Evolutionary conservation across 2,329 filamentous ascomycete species (phyloP).

Genomic region (Colletotrichum euphorbiae): DNA sequence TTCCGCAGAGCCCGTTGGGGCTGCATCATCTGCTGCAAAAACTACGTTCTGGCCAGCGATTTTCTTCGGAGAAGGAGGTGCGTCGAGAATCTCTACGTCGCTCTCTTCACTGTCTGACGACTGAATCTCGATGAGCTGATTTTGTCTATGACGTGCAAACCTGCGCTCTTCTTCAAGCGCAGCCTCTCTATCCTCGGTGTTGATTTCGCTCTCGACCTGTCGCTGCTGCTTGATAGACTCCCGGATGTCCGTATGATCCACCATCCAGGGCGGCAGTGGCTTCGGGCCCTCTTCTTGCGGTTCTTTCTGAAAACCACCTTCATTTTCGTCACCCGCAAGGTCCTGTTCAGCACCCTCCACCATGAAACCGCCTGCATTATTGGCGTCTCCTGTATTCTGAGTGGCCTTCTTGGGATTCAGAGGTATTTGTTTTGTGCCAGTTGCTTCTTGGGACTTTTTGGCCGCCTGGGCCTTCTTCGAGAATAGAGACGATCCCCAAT

Average conservation of each 20-base stretch:
- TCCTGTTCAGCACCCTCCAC: constrained; percentile 43
- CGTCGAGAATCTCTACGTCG: constrained; percentile 69
- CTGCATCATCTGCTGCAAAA: constrained; percentile 33
- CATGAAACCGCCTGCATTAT: constrained; percentile 53
- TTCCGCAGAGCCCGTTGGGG: background rate
- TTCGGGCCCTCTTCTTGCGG: constrained; percentile 57
- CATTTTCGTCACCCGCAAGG: constrained; percentile 57
- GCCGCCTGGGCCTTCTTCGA: constrained; percentile 51
- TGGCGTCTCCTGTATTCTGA: constrained; percentile 39
- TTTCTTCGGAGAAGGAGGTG: constrained; percentile 50
- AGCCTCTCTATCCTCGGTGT: constrained; percentile 71
- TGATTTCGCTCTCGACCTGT: constrained; percentile 68
- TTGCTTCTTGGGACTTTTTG: constrained; percentile 10
- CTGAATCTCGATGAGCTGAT: constrained; percentile 70
- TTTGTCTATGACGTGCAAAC: constrained; percentile 55
- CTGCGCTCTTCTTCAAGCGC: constrained; percentile 67
- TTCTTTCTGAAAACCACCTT: constrained; percentile 75
- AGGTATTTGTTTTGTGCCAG: constrained; percentile 29
- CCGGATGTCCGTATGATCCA: constrained; percentile 73
- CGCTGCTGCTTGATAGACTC: constrained; percentile 70
- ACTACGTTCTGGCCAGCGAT: background rate
- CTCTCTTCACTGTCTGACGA: constrained; percentile 70
- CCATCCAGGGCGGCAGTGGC: constrained; percentile 83
- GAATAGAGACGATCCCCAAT: constrained; percentile 73
- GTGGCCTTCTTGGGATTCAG: constrained; percentile 14